Evolutionary conservation across 1,284 basidiomycete species (phyloP).

Genomic region (Irpex sp.): DNA sequence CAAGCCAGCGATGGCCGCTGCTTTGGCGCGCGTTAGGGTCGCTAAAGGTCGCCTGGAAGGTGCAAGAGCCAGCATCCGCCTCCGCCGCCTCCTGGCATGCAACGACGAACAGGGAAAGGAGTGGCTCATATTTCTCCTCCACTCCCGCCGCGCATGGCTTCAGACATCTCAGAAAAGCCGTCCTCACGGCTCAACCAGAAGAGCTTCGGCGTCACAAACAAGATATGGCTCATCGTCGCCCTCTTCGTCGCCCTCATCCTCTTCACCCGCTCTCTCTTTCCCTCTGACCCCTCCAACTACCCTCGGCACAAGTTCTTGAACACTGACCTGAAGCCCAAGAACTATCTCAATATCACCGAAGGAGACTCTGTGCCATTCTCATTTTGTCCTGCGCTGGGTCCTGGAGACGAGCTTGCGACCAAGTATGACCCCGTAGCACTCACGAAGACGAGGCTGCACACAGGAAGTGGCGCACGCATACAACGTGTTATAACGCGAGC

Average conservation of each 20-base stretch:
- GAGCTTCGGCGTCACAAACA: constrained; percentile 58
- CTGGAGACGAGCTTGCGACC: constrained; percentile 72
- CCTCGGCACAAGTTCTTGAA: constrained; percentile 37
- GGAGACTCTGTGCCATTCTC: constrained; percentile 64
- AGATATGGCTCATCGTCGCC: constrained; percentile 69
- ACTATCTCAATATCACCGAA: constrained; percentile 61
- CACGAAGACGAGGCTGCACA: constrained; percentile 74
- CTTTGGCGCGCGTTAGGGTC: not conserved
- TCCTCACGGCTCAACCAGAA: constrained; percentile 50
- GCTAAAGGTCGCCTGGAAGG: not conserved
- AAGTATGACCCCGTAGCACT: constrained; percentile 80
- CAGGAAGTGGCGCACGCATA: constrained; percentile 81
- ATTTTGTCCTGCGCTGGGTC: constrained; percentile 88
- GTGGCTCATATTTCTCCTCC: constrained; percentile 54
- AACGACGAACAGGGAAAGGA: constrained; percentile 50
- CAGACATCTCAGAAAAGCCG: constrained; percentile 42
- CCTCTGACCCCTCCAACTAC: constrained; percentile 28
- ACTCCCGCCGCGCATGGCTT: constrained; percentile 38
- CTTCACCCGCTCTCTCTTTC: constrained; percentile 60
- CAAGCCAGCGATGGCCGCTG: not conserved
- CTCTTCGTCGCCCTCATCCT: constrained; percentile 56
- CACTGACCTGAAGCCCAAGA: constrained; percentile 58
- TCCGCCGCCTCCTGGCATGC: constrained; percentile 37
- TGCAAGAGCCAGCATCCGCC: constrained; percentile 2
- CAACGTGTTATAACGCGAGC: constrained; percentile 85